Conservation (phyloP, 495 filamentous ascomycete species). For the Cercophora newfieldiana region DNA sequence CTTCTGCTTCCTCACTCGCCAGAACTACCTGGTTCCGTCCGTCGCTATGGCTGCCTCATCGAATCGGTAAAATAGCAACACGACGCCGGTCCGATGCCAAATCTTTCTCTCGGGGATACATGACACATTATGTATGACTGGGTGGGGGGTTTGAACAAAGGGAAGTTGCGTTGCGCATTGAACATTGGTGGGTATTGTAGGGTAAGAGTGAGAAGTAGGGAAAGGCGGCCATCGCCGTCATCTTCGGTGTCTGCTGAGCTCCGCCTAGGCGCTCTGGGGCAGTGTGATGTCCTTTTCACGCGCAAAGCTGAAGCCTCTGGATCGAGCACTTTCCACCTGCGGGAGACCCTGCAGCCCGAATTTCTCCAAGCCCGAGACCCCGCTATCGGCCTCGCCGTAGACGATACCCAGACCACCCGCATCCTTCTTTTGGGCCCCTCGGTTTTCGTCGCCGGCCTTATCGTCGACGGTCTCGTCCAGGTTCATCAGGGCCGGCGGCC, state of each 20-base stretch:
- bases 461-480: conserved; percentile 57
- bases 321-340: conserved; percentile 37
- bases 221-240: background rate
- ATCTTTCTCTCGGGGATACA: conserved; percentile 21
- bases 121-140: conserved; percentile 27
- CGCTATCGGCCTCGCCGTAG: conserved; percentile 53
- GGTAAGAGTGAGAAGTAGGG: background rate
- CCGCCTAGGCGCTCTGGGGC: conserved; percentile 46
- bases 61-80: conserved; percentile 9
- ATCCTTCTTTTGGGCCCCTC: conserved; percentile 15
- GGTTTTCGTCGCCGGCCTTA: conserved; percentile 22
- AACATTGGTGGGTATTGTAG: background rate
- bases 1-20: background rate
- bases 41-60: conserved; percentile 6
- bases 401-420: conserved; percentile 50
- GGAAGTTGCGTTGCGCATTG: conserved; percentile 11
- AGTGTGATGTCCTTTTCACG: conserved; percentile 35
- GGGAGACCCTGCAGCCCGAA: conserved; percentile 34
- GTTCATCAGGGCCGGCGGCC: conserved; percentile 84
- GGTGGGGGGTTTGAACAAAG: conserved; percentile 8
- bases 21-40: background rate
- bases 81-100: conserved; percentile 17
- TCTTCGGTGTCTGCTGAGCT: background rate
- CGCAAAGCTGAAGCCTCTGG: conserved; percentile 35
- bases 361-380: conserved; percentile 49